Base-by-base conservation (phyloP, 257 asterid species). In the Ocimum tenuiflorum region DNA sequence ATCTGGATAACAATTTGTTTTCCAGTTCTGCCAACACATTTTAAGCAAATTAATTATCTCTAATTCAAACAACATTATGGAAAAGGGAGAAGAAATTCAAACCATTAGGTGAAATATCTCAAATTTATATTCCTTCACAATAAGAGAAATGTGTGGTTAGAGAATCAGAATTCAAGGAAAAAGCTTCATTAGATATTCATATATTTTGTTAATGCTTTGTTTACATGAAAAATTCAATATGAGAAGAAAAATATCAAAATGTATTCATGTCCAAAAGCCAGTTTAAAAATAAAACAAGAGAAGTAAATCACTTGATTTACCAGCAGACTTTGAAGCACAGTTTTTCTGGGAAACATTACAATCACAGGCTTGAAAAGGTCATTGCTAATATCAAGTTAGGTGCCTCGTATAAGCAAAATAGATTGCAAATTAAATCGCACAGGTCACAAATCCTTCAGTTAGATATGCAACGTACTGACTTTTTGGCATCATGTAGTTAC, bases 11-110 rank as follows among this genome's bases (percentile, higher is more conserved):
- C 35, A 69, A 58, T 36, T 69, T 69, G 59, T 69, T 69, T 58
- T 69, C 73, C 73, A 69, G 67, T 48, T 69, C 73, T 69, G 73
- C 53, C 22, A 52, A 68, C 59, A 69, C 8, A 20, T 57, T 49
- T 58, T 18, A 29, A 58, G 48, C 35, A 36, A 24, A 50, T 13
- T 17, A 58, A 46, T 46, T 13, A 42, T 58, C 60, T 45, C 43
- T 19, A 57, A 23, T 67, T 10, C 8, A 14, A 60, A 33, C 22
- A 19, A 45, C 15, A 54, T 67, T 58, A 48, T 31, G 46, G 23
- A 35, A 23, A 11, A 54, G 39, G 61, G 55, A 49, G 8, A 57
- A 35, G 33, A 49, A 18, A 11, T 35, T 12, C 60, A 36, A 35
- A 55, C 9, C 8, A 13, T 54, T 68, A 31, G 51, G 22, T 43